phyloP scores from a whole-genome alignment of 768 basidiomycete species.

The Polyporus arcularius region DNA sequence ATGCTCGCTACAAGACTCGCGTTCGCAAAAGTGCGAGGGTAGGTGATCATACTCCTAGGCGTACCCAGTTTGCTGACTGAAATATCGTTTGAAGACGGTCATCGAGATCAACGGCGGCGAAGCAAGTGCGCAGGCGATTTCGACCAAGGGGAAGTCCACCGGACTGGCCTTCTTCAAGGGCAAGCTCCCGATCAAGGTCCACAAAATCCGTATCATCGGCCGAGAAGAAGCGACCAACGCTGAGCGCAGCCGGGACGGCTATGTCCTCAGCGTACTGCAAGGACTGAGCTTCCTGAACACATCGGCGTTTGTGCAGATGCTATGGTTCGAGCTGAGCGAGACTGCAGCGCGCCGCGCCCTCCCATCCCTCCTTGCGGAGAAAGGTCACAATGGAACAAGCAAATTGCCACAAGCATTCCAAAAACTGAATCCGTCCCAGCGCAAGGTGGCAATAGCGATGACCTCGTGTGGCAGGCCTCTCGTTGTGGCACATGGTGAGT shows the following conservation, averaged over 20 bases:
- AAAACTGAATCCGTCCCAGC: slow-evolving; percentile 41
- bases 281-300: slow-evolving; percentile 29
- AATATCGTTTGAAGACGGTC: neutral
- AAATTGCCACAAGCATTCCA: neutral
- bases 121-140: slow-evolving; percentile 31
- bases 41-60: neutral
- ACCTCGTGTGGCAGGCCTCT: slow-evolving; percentile 28
- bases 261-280: slow-evolving; percentile 38
- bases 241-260: slow-evolving; percentile 39
- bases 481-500: slow-evolving; percentile 42
- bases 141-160: slow-evolving; percentile 37
- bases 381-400: neutral
- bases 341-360: neutral
- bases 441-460: slow-evolving; percentile 39
- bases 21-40: slow-evolving; percentile 40
- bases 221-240: slow-evolving; percentile 40
- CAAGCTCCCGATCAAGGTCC: slow-evolving; percentile 25
- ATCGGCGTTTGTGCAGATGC: slow-evolving; percentile 36
- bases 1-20: slow-evolving; percentile 44
- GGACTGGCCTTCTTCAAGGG: slow-evolving; percentile 30
- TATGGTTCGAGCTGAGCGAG: slow-evolving; percentile 42
- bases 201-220: slow-evolving; percentile 41
- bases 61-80: too few species aligned
- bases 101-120: slow-evolving; percentile 5
- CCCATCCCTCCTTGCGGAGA: neutral